These are phyloP conservation scores for Monosporascus ibericus DNA, from an alignment of 2,329 filamentous ascomycete species.

Conservation along the genomic window DNA sequence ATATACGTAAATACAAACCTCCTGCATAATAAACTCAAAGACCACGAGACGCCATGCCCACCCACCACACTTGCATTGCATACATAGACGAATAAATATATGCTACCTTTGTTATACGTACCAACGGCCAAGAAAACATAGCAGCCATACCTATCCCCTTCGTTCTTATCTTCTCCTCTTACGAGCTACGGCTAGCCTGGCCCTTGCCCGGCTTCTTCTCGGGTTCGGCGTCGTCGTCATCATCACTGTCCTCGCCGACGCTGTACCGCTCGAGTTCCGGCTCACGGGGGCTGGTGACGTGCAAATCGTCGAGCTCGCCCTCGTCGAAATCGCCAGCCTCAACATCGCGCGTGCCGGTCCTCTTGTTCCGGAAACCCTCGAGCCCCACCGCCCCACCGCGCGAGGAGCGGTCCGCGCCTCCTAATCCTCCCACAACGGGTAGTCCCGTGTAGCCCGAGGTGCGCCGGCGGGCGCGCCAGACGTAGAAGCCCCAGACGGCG, in stretches of 20 bases:
- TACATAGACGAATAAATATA: too few relatives aligned
- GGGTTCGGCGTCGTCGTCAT: conserved; percentile 28
- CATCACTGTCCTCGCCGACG: conserved; percentile 52
- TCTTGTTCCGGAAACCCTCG: conserved; percentile 42
- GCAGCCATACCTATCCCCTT: background rate
- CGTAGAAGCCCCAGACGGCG: conserved; percentile 65
- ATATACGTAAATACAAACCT: too few relatives aligned
- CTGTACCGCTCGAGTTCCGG: conserved; percentile 43
- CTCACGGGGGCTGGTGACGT: conserved; percentile 41
- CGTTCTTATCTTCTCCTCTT: background rate
- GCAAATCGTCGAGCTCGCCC: conserved; percentile 57
- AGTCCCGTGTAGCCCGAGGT: conserved; percentile 50
- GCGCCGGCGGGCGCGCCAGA: conserved; percentile 57
- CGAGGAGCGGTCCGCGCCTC: conserved; percentile 18
- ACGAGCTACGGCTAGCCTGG: conserved; percentile 1
- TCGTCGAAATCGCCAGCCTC: conserved; percentile 63
- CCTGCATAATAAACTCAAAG: too few relatives aligned
- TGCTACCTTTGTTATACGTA: too few relatives aligned
- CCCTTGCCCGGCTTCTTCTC: background rate
- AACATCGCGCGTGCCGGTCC: conserved; percentile 40
- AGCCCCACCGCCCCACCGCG: conserved; percentile 31
- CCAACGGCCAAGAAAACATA: background rate
- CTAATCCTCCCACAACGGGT: conserved; percentile 19
- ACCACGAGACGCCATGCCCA: too few relatives aligned
- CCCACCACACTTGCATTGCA: too few relatives aligned